Percentiles rank a stretch among this genome's conserved stretches.
phyloP scores from a whole-genome alignment of 2,329 filamentous ascomycete species.

The Gremmenia infestans region DNA sequence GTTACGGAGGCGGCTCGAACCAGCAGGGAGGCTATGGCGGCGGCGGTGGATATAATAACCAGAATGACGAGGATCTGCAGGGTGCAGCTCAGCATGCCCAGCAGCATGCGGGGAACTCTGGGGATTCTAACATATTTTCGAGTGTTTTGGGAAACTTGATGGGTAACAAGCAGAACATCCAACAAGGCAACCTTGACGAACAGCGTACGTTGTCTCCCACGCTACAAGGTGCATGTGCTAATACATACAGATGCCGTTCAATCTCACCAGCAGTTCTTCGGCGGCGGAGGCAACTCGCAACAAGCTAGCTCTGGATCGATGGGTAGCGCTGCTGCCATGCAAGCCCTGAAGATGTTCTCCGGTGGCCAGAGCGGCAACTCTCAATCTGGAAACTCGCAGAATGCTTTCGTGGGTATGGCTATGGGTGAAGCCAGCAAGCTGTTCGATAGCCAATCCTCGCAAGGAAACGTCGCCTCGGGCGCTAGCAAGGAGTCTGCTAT shows the following conservation, averaged over 20 bases:
- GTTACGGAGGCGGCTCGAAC: not conserved
- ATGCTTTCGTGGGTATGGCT: slow-evolving; percentile 76
- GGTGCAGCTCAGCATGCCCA: slow-evolving; percentile 51
- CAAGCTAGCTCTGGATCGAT: slow-evolving; percentile 46
- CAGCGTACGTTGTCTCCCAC: slow-evolving; percentile 30
- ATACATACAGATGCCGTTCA: slow-evolving; percentile 54
- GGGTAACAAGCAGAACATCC: slow-evolving; percentile 46
- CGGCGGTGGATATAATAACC: slow-evolving; percentile 30
- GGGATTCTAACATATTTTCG: slow-evolving; percentile 48
- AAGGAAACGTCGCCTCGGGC: slow-evolving; percentile 49
- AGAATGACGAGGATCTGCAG: slow-evolving; percentile 45
- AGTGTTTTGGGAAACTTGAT: slow-evolving; percentile 50
- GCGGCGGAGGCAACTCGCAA: slow-evolving; percentile 38
- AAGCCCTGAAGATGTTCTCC: slow-evolving; percentile 76
- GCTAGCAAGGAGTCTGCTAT: slow-evolving; percentile 78
- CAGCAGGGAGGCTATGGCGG: slow-evolving; percentile 15
- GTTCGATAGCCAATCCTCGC: slow-evolving; percentile 53
- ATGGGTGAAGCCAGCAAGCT: slow-evolving; percentile 81
- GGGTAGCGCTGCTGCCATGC: slow-evolving; percentile 73
- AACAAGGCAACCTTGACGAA: slow-evolving; percentile 53
- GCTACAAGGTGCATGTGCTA: not conserved
- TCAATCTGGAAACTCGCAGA: slow-evolving; percentile 55
- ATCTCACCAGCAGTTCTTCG: slow-evolving; percentile 73
- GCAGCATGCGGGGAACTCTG: slow-evolving; percentile 45
- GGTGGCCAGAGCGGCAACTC: slow-evolving; percentile 44